A percentile compares a stretch with the other conserved stretches of the same genome.
Evolutionary conservation across 139 green algal species (phyloP).

Genomic region (Gonium pectorale): DNA sequence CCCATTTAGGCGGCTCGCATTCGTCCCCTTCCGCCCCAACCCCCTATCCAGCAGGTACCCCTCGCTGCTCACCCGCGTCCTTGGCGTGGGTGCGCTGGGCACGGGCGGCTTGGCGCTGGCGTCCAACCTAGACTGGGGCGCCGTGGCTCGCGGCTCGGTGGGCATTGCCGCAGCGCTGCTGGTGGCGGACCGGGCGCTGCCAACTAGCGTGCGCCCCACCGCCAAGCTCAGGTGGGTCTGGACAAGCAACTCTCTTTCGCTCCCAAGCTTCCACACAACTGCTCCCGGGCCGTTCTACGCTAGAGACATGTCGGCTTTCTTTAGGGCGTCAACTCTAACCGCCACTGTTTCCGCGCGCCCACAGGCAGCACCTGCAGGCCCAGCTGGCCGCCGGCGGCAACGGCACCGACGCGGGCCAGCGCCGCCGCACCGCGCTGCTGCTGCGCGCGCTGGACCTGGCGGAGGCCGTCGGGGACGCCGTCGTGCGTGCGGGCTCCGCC

Average conservation of each 20-base stretch:
- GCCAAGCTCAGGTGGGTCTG: background rate
- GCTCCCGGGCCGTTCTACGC: too few species aligned
- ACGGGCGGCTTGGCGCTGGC: background rate
- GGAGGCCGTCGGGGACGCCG: slow-evolving; percentile 12
- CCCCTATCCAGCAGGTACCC: slow-evolving; percentile 1
- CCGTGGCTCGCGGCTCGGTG: background rate
- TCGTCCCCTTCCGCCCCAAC: too few species aligned
- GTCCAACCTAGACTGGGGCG: background rate
- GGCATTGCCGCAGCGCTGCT: slow-evolving; percentile 19
- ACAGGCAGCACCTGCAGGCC: slow-evolving; percentile 6
- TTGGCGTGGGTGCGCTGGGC: slow-evolving; percentile 8
- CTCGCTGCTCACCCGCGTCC: background rate
- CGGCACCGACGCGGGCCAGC: background rate
- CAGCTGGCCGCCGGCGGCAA: background rate
- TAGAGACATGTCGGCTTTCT: background rate
- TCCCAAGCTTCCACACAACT: background rate
- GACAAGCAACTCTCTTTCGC: background rate
- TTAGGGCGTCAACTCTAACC: background rate
- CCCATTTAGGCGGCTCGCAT: too few species aligned
- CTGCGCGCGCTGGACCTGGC: slow-evolving; percentile 25
- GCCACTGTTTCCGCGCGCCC: background rate
- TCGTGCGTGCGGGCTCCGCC: background rate
- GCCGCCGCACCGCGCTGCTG: background rate
- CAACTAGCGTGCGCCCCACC: background rate
- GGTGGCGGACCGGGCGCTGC: slow-evolving; percentile 10